phyloP scores from a whole-genome alignment of 805 yeast genomes.

The Saturnispora quitensis region DNA sequence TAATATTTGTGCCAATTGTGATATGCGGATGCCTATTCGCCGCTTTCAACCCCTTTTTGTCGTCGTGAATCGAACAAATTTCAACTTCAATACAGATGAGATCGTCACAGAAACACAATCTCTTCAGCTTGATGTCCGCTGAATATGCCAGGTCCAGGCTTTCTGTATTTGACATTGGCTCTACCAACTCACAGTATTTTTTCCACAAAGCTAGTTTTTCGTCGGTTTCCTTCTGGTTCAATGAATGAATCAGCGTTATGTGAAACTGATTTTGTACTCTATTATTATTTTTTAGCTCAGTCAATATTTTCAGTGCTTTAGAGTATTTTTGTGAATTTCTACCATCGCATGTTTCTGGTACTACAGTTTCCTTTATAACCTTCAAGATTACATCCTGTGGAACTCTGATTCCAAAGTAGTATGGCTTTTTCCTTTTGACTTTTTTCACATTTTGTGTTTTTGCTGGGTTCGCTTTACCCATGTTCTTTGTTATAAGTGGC shows the following conservation, averaged over 20 bases:
- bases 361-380: neutral
- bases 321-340: neutral
- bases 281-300: constrained; percentile 20
- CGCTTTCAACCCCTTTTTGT: constrained; percentile 5
- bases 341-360: neutral
- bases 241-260: constrained; percentile 52
- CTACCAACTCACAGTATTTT: constrained; percentile 9
- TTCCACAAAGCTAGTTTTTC: constrained; percentile 14
- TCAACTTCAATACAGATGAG: constrained; percentile 49
- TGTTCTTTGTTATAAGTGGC: constrained; percentile 39
- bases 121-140: constrained; percentile 34
- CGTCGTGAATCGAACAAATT: constrained; percentile 15
- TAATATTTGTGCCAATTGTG: constrained; percentile 55
- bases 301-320: constrained; percentile 1
- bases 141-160: neutral
- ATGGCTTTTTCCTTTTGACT: constrained; percentile 22
- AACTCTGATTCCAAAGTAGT: constrained; percentile 39
- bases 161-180: neutral
- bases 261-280: constrained; percentile 52
- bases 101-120: constrained; percentile 40
- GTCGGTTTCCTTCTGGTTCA: constrained; percentile 13
- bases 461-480: constrained; percentile 12
- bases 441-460: neutral
- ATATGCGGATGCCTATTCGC: constrained; percentile 52
- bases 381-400: constrained; percentile 10